Evolutionary conservation across 768 basidiomycete genomes (phyloP), one percentile per base, ranked within the genome.

Genomic region (Macrolepiota dolichaula): DNA sequence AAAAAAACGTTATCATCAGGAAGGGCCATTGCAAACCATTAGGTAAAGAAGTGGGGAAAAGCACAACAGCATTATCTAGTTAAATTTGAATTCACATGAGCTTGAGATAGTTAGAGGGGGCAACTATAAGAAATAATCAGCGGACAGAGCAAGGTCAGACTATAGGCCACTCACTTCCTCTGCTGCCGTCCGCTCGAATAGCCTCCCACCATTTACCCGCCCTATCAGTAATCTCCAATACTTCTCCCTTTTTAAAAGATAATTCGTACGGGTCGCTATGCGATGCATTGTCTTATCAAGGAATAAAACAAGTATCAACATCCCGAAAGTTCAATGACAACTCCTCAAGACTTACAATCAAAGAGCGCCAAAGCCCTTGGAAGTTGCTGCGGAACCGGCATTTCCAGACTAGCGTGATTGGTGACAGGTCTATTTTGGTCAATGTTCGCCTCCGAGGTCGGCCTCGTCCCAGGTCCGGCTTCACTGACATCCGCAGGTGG

Each of bases 151-250:
- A 24, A 51, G 52, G 53, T 10, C 37, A 55, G 55, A 49, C 10
- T 55, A 55, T 58, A 55, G 22, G 64, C 2, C 1, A 86, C 89
- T 71, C 68, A 91, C 89, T 88, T 65, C 89, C 89, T 60, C 78
- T 67, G 4, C 70, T 69, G 55, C 89, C 91, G 68, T 92, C 87
- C 2, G 72, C 40, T 69, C 83, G 90, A 67, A 77, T 83, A 17
- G 86, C 89, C 67, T 88, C 87, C 91, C 92, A 94, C 92, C 92
- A 93, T 69, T 92, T 91, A n/a, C 89, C 89, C 5, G 69, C 63
- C 57, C 86, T 86, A 70, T 96, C 93, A 47, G 89, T 69, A 49
- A 98, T 85, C 55, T 92, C 86, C 59, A 98, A 77, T 3, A 89
- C 77, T 66, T 97, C 96, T 25, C 92, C 92, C 73, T 94, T 94